Evolutionary conservation across 2,329 filamentous ascomycete species (phyloP).

Genomic region (Fusarium clavum): DNA sequence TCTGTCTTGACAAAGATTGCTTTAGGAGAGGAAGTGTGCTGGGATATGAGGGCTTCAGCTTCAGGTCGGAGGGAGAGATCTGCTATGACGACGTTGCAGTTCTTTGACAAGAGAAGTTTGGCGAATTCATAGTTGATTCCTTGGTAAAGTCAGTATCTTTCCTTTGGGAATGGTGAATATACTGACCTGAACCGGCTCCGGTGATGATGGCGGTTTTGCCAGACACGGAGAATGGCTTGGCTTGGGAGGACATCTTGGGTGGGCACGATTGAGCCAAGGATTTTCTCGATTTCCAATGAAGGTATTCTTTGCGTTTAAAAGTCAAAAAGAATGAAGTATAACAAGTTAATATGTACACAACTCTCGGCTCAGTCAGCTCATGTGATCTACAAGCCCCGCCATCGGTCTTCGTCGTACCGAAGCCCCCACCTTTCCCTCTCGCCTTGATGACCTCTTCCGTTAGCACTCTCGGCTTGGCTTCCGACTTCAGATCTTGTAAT

Average conservation of each 20-base stretch:
- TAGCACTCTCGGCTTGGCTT: background rate
- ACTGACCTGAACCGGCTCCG: slow-evolving; percentile 36
- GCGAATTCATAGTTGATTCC: slow-evolving; percentile 54
- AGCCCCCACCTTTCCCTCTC: slow-evolving; percentile 32
- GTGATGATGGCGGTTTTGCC: slow-evolving; percentile 39
- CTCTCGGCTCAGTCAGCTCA: background rate
- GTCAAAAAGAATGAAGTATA: no score
- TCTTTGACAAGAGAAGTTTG: slow-evolving; percentile 53
- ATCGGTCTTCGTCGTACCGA: background rate
- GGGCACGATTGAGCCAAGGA: no score
- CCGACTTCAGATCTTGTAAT: background rate
- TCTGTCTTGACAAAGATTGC: slow-evolving; percentile 59
- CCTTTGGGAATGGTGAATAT: fast-evolving
- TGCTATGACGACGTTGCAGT: slow-evolving; percentile 60
- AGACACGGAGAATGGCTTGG: slow-evolving; percentile 34
- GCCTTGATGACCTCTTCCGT: slow-evolving; percentile 29
- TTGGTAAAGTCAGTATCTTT: background rate
- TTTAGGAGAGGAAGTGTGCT: slow-evolving; percentile 43
- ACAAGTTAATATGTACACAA: background rate
- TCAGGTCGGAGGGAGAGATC: slow-evolving; percentile 58
- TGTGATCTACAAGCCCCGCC: slow-evolving; percentile 4
- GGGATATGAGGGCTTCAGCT: slow-evolving; percentile 51
- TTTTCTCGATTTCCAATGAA: no score
- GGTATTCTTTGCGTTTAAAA: no score
- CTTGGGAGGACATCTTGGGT: background rate